Conservation (phyloP, 2,329 filamentous ascomycete species). For the Ceratocystis alfenasii region DNA sequence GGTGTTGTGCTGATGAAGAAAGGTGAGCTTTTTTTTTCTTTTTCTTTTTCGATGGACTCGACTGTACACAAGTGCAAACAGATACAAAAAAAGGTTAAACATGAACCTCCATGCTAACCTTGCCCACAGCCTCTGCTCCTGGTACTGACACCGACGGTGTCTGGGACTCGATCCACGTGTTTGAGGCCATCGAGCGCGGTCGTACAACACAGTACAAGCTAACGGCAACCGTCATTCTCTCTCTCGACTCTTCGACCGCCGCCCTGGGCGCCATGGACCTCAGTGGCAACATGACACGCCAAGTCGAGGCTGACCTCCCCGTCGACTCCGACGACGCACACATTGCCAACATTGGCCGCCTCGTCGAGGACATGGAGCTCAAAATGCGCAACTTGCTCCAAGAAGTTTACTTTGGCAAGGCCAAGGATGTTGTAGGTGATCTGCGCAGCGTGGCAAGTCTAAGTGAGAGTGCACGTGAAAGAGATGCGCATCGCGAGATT, state of each 20-base stretch:
- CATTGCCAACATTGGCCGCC: conserved; percentile 83
- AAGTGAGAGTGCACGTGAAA: conserved; percentile 72
- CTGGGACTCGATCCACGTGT: conserved; percentile 98
- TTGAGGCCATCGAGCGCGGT: conserved; percentile 87
- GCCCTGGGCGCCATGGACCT: conserved; percentile 77
- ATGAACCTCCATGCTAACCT: background rate
- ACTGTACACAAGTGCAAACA: background rate
- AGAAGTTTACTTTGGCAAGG: conserved; percentile 99
- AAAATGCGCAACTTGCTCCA: conserved; percentile 98
- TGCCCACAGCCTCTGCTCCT: conserved; percentile 49
- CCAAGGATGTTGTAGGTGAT: conserved; percentile 95
- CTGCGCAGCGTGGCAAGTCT: conserved; percentile 74
- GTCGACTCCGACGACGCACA: conserved; percentile 86
- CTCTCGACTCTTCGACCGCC: conserved; percentile 49
- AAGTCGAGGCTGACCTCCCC: conserved; percentile 82
- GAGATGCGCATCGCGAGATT: conserved; percentile 77
- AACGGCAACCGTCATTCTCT: conserved; percentile 90
- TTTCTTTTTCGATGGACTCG: background rate
- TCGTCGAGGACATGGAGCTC: conserved; percentile 98
- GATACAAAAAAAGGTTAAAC: too few relatives aligned
- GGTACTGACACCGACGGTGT: conserved; percentile 59
- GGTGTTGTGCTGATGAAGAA: conserved; percentile 95
- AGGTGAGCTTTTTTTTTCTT: conserved; percentile 40
- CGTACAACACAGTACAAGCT: conserved; percentile 94
- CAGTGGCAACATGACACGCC: conserved; percentile 93